Base-by-base conservation (phyloP, 768 basidiomycete species). In the Phylloporus sp. region DNA sequence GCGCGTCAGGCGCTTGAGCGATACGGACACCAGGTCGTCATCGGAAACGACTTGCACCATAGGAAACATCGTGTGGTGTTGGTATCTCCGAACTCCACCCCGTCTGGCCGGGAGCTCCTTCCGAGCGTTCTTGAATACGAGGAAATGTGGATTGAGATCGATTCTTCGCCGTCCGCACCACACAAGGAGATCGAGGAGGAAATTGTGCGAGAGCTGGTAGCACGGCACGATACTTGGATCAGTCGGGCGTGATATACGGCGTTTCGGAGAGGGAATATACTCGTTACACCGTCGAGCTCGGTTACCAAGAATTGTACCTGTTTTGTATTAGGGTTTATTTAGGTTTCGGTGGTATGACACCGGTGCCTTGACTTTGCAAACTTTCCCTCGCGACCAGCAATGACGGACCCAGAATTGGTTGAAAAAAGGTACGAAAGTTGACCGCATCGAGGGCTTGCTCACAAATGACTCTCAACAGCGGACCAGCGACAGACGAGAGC, bases 21-120 rank as follows among this genome's bases (percentile, higher is more conserved):
- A 21, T 99, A 98, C 65, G 93, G 94, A 1, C 96, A 98, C 64
- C 94, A 98, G 62, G 82, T 96, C 23, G 96, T 99, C 43, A 90
- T 99, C 51, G 96, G 91, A 17, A 99, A 99, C 66, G 86, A 92
- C 50, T 81, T 99, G n/a, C 80, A 93, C 60, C 78, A 79, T 29
- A 80, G 96, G 42, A 99, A 99, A 65, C 78, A 78, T 52, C 87
- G 93, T 63, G 95, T 99, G 45, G 89, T 95, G 6, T 87, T 98
- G 59, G 86, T 99, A 24, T 87, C 88, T 17, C 80, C 50, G 52
- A 64, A 33, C 57, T 56, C 49, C 55, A 56, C 42, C 50, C 51
- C 50, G 6, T n/a, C 45, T 21, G 27, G 44, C 23, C 14, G 29
- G n/a, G 44, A 56, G 26, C 22, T 46, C 31, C 41, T 52, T 14